phyloP scores from a whole-genome alignment of 768 basidiomycete species.

The Russula compacta region DNA sequence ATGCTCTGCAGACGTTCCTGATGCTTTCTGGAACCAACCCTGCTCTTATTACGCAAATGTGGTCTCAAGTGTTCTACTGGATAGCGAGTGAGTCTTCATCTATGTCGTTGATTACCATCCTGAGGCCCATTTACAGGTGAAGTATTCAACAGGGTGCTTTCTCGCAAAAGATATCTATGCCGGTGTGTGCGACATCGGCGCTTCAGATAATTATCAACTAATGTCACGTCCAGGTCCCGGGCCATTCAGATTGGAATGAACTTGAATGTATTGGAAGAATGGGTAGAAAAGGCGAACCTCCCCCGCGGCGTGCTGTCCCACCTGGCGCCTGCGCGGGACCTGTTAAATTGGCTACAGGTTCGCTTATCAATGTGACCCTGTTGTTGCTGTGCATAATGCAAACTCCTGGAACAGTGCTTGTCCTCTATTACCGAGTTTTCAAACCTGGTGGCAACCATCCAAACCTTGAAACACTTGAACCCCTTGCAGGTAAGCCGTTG shows the following conservation, averaged over 20 bases:
- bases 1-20: slow-evolving; percentile 76
- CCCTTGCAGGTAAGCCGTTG: slow-evolving; percentile 67
- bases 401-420: slow-evolving; percentile 43
- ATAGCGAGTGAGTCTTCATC: slow-evolving; percentile 67
- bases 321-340: slow-evolving; percentile 74
- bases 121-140: slow-evolving; percentile 43
- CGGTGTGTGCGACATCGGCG: slow-evolving; percentile 37
- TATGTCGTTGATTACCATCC: slow-evolving; percentile 17
- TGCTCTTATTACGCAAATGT: slow-evolving; percentile 76
- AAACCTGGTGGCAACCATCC: slow-evolving; percentile 81
- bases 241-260: slow-evolving; percentile 90
- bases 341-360: slow-evolving; percentile 78
- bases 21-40: slow-evolving; percentile 87
- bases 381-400: slow-evolving; percentile 18
- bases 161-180: slow-evolving; percentile 92
- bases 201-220: neutral
- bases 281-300: slow-evolving; percentile 75
- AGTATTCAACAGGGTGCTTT: slow-evolving; percentile 75
- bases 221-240: slow-evolving; percentile 45
- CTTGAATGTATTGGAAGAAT: slow-evolving; percentile 77
- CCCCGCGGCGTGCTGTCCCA: slow-evolving; percentile 74
- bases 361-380: neutral
- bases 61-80: slow-evolving; percentile 99
- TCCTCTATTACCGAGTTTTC: slow-evolving; percentile 86
- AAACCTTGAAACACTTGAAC: slow-evolving; percentile 78